Evolutionary conservation across 2,329 filamentous ascomycete species (phyloP), one percentile per base, ranked within the genome.

Genomic region (Fusarium sacchari): DNA sequence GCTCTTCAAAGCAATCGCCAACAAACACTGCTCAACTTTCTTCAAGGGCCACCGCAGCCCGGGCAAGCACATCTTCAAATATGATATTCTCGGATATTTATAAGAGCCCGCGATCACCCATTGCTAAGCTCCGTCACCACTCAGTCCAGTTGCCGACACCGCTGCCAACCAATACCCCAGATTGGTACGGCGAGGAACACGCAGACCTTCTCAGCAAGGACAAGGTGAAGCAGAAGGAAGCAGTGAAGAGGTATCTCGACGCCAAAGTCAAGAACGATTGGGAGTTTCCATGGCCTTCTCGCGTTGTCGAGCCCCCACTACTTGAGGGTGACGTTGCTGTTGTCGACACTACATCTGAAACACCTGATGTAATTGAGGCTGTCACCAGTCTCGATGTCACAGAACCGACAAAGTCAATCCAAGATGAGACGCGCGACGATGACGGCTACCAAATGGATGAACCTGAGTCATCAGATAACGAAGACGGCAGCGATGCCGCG

Each of bases 81-180:
- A 90, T 90, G 88, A 84, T 89, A 71, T 90, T 90, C 80, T 88
- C 88, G 66, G 88, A 89, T 76, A 83, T 90, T 57, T 90, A 89
- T 80, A 89, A 86, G 80, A 86, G 85, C 57, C 86, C 87, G 44
- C 87, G 85, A 77, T 86, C 86, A 44, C 86, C 88, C 15, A 81
- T 89, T 61, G 83, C 85, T 66, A 88, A 87, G 77, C 80, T 89
- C 64, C 86, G 88, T 42, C 83, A 83, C 60, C 77, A 79, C 47
- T 77, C 78, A 28, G 76, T 80, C 17, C 79, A 78, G 50, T 67
- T 81, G n/a, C 76, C 79, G 28, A 71, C 75, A 69, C 47, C 71
- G 79, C 74, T 79, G 75, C 70, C 79, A 69, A 67, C 76, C 61
- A 60, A 67, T 63, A 73, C 77, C 69, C 79, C 77, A 62, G 80